A percentile compares a stretch with the other conserved stretches of the same genome.
These are phyloP conservation scores for Globisporangium canariense DNA, from an alignment of 352 stramenopile species.

Conservation along the genomic window DNA sequence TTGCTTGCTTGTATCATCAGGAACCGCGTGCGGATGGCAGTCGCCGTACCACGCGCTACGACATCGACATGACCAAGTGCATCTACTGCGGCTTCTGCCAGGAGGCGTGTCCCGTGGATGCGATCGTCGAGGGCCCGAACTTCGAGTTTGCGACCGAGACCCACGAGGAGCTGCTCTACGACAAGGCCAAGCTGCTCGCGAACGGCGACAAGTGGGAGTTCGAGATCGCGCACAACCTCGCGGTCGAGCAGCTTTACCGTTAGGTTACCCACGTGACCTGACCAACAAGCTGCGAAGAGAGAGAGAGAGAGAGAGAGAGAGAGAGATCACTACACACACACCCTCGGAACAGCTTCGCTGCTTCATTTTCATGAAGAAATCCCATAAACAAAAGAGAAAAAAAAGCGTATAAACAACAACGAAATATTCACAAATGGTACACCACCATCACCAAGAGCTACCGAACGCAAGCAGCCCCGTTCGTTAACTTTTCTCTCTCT, in stretches of 20 bases:
- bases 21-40: conserved; percentile 96
- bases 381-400: neutral
- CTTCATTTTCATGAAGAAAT: conserved; percentile 1
- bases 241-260: conserved; percentile 98
- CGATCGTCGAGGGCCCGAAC: conserved; percentile 99
- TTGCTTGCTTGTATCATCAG: conserved; percentile 21
- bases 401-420: neutral
- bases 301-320: neutral
- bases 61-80: conserved; percentile 99
- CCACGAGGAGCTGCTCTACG: conserved; percentile 99
- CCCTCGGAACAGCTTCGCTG: neutral
- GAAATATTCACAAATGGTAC: conserved; percentile 10
- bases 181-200: conserved; percentile 99
- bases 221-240: conserved; percentile 99
- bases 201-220: conserved; percentile 99
- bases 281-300: neutral
- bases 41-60: conserved; percentile 98
- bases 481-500: neutral
- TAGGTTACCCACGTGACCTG: conserved; percentile 48
- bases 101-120: conserved; percentile 97
- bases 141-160: conserved; percentile 99
- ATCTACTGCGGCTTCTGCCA: conserved; percentile 99
- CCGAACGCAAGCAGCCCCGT: neutral
- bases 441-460: neutral
- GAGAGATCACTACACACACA: neutral